Percentiles rank a stretch among this genome's conserved stretches.
phyloP scores from a whole-genome alignment of 768 basidiomycete genomes.

The Mycena sanguinolenta region DNA sequence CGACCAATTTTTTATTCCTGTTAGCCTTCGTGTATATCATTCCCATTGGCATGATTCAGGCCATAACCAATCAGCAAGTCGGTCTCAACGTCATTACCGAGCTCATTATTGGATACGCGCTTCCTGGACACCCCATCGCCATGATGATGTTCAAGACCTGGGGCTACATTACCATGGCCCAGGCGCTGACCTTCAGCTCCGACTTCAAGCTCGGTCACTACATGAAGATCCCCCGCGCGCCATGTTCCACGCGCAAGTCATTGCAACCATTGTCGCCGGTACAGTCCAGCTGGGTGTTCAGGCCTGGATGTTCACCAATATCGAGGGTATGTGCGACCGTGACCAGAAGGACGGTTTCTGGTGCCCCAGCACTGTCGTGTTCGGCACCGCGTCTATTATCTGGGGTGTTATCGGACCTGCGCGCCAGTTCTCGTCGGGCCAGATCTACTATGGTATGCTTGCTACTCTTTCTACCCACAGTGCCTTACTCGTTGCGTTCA shows the following conservation, averaged over 20 bases:
- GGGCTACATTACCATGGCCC: constrained; percentile 79
- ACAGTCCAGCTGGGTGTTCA: constrained; percentile 73
- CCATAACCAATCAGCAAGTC: constrained; percentile 82
- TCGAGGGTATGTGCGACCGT: constrained; percentile 45
- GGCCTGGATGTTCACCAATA: constrained; percentile 80
- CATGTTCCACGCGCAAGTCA: constrained; percentile 60
- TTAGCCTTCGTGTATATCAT: constrained; percentile 75
- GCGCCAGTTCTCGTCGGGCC: constrained; percentile 55
- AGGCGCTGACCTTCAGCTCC: constrained; percentile 69
- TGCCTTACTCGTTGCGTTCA: no score
- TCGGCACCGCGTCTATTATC: constrained; percentile 85
- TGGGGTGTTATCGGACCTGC: constrained; percentile 87
- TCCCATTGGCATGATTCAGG: constrained; percentile 70
- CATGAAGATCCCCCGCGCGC: constrained; percentile 6
- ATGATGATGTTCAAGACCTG: constrained; percentile 92
- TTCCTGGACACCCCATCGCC: constrained; percentile 83
- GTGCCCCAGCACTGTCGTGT: constrained; percentile 66
- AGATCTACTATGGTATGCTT: neutral
- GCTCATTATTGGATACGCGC: constrained; percentile 82
- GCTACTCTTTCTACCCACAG: no score
- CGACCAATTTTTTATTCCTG: neutral
- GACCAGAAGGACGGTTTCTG: constrained; percentile 57
- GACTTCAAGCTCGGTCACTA: constrained; percentile 70
- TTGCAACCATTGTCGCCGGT: neutral
- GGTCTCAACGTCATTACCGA: constrained; percentile 77